Percentiles rank a stretch among this genome's conserved stretches.
phyloP scores from a whole-genome alignment of 345 rosid species.

The Eucalyptus urophylla region DNA sequence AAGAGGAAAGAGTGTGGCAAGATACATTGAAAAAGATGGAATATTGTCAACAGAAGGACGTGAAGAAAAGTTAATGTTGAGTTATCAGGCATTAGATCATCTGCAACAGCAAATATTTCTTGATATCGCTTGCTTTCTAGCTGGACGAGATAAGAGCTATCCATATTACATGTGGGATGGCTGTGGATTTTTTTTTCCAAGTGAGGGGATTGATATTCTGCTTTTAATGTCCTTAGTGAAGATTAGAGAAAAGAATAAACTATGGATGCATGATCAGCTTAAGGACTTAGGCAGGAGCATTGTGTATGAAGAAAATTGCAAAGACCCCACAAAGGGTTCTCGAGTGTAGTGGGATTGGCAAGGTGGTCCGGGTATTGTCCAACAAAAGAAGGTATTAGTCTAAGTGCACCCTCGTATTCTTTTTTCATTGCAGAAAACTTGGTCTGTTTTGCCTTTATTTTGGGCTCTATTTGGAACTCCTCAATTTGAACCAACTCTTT shows the following conservation, averaged over 20 bases:
- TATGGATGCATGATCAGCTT: not conserved
- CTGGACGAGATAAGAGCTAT: accelerated
- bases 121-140: not conserved
- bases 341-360: accelerated
- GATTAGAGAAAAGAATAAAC: accelerated
- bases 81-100: not conserved
- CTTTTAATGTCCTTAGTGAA: not conserved
- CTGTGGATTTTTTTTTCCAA: not conserved
- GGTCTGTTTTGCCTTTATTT: not conserved
- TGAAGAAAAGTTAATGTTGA: not conserved
- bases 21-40: too few species aligned
- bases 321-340: not conserved
- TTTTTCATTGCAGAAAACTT: not conserved
- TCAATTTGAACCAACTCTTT: not conserved
- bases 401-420: not conserved
- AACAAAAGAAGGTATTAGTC: not conserved
- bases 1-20: too few species aligned
- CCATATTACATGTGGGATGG: not conserved
- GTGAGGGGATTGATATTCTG: not conserved
- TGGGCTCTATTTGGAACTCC: not conserved
- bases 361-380: not conserved
- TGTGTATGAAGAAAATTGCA: not conserved
- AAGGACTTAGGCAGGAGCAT: not conserved
- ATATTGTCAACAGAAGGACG: too few species aligned
- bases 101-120: not conserved